Base-by-base conservation (phyloP, 495 filamentous ascomycete genomes). In the Hypoxylon cercidicola region DNA sequence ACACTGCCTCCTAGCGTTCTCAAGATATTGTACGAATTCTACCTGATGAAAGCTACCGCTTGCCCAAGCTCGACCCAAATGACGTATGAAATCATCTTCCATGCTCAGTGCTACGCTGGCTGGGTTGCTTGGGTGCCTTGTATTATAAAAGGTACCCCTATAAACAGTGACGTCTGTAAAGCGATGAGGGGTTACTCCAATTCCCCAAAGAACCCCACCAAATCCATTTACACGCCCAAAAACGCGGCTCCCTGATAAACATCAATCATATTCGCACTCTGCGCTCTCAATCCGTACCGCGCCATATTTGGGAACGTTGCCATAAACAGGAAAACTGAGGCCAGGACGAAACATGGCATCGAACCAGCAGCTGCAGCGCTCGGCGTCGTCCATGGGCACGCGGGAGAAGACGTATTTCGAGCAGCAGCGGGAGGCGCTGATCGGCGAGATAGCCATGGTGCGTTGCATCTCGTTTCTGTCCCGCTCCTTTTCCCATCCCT, bases 391-490 rank as follows among this genome's bases (percentile, higher is more conserved):
- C 1, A 66, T 71, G 15, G 71, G 69, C 15, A 45, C 61, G 47
- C 55, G 74, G n/a, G 77, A 79, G 60, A 81, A 77, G 69, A 69
- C 80, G 0, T 83, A 83, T 60, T 97, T 96, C 70, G 89, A 95
- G 74, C 87, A 91, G 71, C 93, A 97, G 73, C 87, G 93, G 59
- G 87, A 89, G 64, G 84, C 88, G 55, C 79, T 97, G 20, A 83
- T 96, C 0, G 79, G 81, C 13, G 93, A 95, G 69, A 93, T 97
- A 62, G 90, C 90, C 30, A 80, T 88, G 72, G 92, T 94, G 61
- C 44, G 82, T 78, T 45, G 18, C 16, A 50, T 56, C 1, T 12
- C 60, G 25, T 10, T 41, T 40, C 34, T 43, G 35, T 49, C n/a
- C n/a, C n/a, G n/a, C 5, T 43, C 3, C 20, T n/a, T 44, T 28